These are phyloP conservation scores for Lepidium sativum DNA, from an alignment of 345 rosid species.

Conservation along the genomic window DNA sequence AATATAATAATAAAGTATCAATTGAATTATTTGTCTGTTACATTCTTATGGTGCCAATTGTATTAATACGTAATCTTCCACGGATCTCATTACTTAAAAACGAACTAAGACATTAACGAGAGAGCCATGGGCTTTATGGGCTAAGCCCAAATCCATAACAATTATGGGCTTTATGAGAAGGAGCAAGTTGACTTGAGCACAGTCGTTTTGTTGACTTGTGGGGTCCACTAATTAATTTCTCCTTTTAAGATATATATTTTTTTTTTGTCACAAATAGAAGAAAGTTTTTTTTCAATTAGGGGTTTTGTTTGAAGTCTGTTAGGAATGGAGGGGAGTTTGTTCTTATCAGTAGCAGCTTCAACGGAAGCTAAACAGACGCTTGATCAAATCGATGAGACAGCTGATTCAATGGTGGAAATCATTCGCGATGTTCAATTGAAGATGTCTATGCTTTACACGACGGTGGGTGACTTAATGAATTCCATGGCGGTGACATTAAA, in stretches of 20 bases:
- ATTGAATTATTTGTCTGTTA: background rate
- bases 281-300: background rate
- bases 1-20: background rate
- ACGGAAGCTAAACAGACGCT: constrained; percentile 14
- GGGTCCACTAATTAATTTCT: too few species aligned
- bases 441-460: constrained; percentile 13
- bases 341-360: background rate
- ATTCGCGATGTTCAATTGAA: background rate
- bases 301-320: background rate
- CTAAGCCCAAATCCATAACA: too few species aligned
- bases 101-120: too few species aligned
- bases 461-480: background rate
- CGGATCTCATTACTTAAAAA: too few species aligned
- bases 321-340: background rate
- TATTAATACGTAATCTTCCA: too few species aligned
- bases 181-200: background rate
- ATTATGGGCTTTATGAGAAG: too few species aligned
- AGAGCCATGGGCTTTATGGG: too few species aligned
- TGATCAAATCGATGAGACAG: background rate
- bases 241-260: too few species aligned
- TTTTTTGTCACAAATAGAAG: too few species aligned
- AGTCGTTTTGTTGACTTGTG: constrained; percentile 17
- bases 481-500: constrained; percentile 13
- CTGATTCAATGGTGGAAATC: background rate
- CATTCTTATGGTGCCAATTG: background rate